Evolutionary conservation across 306 rosid species (phyloP), one percentile per base, ranked within the genome.

Genomic region (Trifolium subterraneum): DNA sequence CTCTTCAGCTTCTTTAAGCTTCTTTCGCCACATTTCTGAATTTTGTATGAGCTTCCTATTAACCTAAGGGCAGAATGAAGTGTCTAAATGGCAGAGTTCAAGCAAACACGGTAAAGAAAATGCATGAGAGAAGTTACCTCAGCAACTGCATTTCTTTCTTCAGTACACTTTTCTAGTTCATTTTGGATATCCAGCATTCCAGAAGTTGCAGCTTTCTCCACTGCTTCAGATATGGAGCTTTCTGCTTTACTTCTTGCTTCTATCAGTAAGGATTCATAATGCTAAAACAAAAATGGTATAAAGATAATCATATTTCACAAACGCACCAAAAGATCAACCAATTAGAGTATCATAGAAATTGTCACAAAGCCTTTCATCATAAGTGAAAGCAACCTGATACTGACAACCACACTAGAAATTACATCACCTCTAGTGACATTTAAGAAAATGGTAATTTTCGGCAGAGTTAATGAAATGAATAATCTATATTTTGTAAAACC

Each of bases 241-340:
- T 90, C 92, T 81, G 67, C 73, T 84, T 84, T 92, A 72, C 88
- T 74, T 85, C 77, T 92, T 58, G 96, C 86, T 82, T 94, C 99
- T 60, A 62, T 64, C 35, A 94, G 87, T 78, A 84, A 81, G 75
- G 92, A 83, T 77, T 90, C 96, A 70, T 90, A 90, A 81, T 87
- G 74, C 97, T 94, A 84, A 60, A 84, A 68, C 19, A 59, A 69
- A 73, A 22, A 56, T 64, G 38, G 38, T 16, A 78, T 66, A 5
- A 78, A 48, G 50, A 70, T 16, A 71, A 79, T 69, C 44, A 68
- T 55, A 68, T 52, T 64, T 39, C 64, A 72, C 23, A 60, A 33
- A 48, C 71, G 47, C 75, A 39, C 50, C 62, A 61, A 60, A 82
- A 82, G 64, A 82, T 62, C 51, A 62, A 27, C 77, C 74, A 15